These are phyloP conservation scores for Phytopythium vexans DNA, from an alignment of 352 stramenopile species.

Conservation along the genomic window DNA sequence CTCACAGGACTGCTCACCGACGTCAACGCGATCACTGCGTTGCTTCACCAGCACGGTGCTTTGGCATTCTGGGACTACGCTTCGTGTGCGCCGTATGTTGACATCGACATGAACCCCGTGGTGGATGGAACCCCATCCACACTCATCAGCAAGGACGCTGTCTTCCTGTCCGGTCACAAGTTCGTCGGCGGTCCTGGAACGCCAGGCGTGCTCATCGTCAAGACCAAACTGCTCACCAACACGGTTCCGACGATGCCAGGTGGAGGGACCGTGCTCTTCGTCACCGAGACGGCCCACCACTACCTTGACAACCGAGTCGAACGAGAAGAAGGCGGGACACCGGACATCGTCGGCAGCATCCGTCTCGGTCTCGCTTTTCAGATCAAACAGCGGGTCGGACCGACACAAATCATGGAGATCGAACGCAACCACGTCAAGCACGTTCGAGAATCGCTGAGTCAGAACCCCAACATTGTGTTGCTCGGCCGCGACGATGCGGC, in stretches of 20 bases:
- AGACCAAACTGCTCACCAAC: slow-evolving; percentile 82
- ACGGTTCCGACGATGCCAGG: slow-evolving; percentile 51
- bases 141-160: slow-evolving; percentile 87
- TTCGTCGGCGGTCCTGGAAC: slow-evolving; percentile 92
- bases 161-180: slow-evolving; percentile 97
- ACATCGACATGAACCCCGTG: slow-evolving; percentile 95
- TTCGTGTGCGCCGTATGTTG: slow-evolving; percentile 90
- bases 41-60: slow-evolving; percentile 91
- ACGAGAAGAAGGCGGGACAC: slow-evolving; percentile 95
- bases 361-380: slow-evolving; percentile 90
- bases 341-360: slow-evolving; percentile 93
- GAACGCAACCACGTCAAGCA: slow-evolving; percentile 36
- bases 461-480: slow-evolving; percentile 82
- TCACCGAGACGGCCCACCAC: slow-evolving; percentile 51
- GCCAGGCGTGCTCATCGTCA: slow-evolving; percentile 95
- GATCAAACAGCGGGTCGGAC: slow-evolving; percentile 76
- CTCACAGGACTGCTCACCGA: slow-evolving; percentile 92
- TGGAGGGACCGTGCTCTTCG: slow-evolving; percentile 49
- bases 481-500: slow-evolving; percentile 61
- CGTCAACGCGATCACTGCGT: slow-evolving; percentile 83
- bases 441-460: slow-evolving; percentile 34
- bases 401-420: slow-evolving; percentile 42
- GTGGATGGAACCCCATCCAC: slow-evolving; percentile 8
- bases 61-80: slow-evolving; percentile 96
- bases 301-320: slow-evolving; percentile 72